Conservation (phyloP, 139 green algal genomes). For the Edaphochlamys debaryana region DNA sequence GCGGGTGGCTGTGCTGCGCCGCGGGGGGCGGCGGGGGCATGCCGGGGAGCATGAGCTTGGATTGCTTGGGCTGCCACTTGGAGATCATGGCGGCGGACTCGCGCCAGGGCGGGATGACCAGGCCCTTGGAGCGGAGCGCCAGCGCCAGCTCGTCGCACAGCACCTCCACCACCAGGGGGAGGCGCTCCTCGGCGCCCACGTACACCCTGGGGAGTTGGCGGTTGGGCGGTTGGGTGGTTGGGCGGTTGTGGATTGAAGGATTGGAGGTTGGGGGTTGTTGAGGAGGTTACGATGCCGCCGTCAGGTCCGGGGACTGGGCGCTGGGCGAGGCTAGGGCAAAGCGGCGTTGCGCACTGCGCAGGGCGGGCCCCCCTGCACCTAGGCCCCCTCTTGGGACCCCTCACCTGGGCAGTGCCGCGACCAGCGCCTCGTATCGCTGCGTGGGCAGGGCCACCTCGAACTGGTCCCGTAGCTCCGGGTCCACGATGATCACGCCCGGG, state of each 20-base stretch:
- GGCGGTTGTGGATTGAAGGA: not conserved
- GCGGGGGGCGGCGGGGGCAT: not conserved
- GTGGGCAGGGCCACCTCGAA: constrained; percentile 63
- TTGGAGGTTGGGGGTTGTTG: not conserved
- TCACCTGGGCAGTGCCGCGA: constrained; percentile 44
- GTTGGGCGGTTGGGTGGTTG: too few species aligned
- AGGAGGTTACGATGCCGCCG: not conserved
- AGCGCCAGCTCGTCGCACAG: constrained; percentile 67
- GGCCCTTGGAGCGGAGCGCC: constrained; percentile 50
- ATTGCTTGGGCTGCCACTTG: constrained; percentile 62
- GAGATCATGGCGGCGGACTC: constrained; percentile 60
- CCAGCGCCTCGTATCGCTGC: constrained; percentile 53
- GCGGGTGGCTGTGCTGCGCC: not conserved
- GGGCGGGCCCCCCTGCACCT: not conserved
- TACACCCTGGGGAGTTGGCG: constrained; percentile 69
- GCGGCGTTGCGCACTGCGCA: too few species aligned
- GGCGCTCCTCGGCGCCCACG: constrained; percentile 62
- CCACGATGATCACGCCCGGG: constrained; percentile 32
- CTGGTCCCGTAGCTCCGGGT: constrained; percentile 66
- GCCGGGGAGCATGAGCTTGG: not conserved
- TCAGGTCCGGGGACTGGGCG: too few species aligned
- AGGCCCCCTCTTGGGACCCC: not conserved
- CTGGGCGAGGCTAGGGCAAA: too few species aligned
- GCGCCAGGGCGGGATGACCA: constrained; percentile 73
- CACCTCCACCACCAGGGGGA: constrained; percentile 63